Evolutionary conservation across 768 basidiomycete genomes (phyloP), one percentile per base, ranked within the genome.

Genomic region (Serendipita sp.): DNA sequence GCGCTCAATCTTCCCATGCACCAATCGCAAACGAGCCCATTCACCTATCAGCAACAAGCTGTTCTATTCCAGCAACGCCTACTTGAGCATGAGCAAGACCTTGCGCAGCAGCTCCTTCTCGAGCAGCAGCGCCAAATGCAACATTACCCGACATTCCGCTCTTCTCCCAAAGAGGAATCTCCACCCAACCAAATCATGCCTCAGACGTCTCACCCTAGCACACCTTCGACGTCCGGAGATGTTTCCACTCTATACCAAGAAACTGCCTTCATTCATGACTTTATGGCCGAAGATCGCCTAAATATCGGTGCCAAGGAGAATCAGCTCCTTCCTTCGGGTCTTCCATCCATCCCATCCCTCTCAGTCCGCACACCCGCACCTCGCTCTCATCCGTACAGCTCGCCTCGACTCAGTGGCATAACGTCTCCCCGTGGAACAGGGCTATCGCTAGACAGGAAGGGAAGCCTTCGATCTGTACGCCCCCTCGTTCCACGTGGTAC

Each of bases 281-380:
- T 30, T 11, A 34, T 58, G 26, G 45, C 45, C 45, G 24, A 28
- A n/a, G 24, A 28, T 28, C 53, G 53, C 31, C 53, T 58, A 20
- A 58, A 58, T 31, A 33, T 28, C 53, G 53, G 53, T n/a, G 33
- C 24, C 53, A 58, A 58, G 30, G 53, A 58, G 30, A 58, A 30
- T 30, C 26, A 28, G 11, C 22, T 34, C 22, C 33, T 58, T 30
- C 53, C 53, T 13, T 58, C 53, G 17, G 53, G 26, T n/a, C 24
- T 58, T 20, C 53, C 53, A 28, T 58, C 53, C n/a, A 20, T 58
- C 30, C 53, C 53, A 13, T 24, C 30, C 24, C 30, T 58, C 11
- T 34, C 24, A 13, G 53, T 58, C 30, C 53, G 53, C 20, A 22
- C 20, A 9, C 45, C 45, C 7, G 28, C 45, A 7, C 53, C 33